A percentile compares a stretch with the other conserved stretches of the same genome.
Evolutionary conservation across 228 moss, liverwort and hornwort species (phyloP).

Genomic region (Sphagnum magellanicum): DNA sequence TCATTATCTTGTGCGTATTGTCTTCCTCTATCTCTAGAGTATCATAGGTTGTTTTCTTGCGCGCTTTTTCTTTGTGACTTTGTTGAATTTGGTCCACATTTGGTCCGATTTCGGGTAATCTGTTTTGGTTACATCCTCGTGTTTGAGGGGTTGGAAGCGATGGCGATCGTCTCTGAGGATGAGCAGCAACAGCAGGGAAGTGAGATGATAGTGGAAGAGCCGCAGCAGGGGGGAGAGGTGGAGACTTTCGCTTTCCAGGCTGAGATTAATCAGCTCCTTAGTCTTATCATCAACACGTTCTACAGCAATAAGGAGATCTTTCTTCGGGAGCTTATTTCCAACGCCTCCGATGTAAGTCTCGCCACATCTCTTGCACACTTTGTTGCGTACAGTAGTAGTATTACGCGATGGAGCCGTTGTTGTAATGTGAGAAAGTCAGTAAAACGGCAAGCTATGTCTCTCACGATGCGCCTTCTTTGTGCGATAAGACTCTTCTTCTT

Average conservation of each 20-base stretch:
- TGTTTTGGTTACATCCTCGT: neutral
- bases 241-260: constrained; percentile 77
- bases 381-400: no score
- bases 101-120: neutral
- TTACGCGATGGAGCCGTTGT: no score
- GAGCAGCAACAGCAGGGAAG: constrained; percentile 4
- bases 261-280: constrained; percentile 67
- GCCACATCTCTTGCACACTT: no score
- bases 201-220: neutral
- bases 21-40: no score
- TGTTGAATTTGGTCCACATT: no score
- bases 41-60: no score
- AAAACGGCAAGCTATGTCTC: no score
- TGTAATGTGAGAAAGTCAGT: no score
- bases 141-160: neutral
- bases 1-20: no score
- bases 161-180: neutral
- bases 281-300: constrained; percentile 58
- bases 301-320: constrained; percentile 68
- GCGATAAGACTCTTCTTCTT: no score
- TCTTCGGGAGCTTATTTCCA: constrained; percentile 56
- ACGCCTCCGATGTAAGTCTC: constrained; percentile 47
- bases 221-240: constrained; percentile 13
- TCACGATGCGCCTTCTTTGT: no score
- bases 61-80: no score